phyloP scores from a whole-genome alignment of 352 stramenopile species.

The Lagenidium sp. region DNA sequence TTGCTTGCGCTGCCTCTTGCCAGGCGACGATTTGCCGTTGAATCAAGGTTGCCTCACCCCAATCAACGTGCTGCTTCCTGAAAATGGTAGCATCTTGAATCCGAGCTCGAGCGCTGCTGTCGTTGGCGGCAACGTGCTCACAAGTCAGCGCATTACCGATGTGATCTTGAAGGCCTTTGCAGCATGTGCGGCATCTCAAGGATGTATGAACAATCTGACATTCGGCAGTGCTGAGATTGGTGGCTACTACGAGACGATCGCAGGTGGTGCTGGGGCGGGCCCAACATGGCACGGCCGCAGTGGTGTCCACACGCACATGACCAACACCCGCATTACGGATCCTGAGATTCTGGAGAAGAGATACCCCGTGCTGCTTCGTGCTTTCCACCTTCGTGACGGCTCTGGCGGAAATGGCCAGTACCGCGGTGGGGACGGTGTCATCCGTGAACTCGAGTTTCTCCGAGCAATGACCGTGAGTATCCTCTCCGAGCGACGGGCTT shows the following conservation, averaged over 20 bases:
- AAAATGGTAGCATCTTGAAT: constrained; percentile 91
- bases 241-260: constrained; percentile 99
- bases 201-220: constrained; percentile 99
- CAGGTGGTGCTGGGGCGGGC: constrained; percentile 94
- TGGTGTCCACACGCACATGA: constrained; percentile 99
- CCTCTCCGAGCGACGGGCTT: constrained; percentile 92
- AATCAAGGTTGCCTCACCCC: constrained; percentile 96
- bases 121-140: constrained; percentile 98
- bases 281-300: constrained; percentile 94
- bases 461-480: constrained; percentile 95
- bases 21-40: constrained; percentile 92
- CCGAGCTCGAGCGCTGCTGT: constrained; percentile 93
- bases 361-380: constrained; percentile 86
- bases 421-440: constrained; percentile 92
- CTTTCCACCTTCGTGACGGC: constrained; percentile 74
- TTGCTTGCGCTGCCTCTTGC: constrained; percentile 94
- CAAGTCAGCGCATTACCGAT: constrained; percentile 97
- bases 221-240: constrained; percentile 94
- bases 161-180: constrained; percentile 96
- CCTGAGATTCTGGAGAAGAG: constrained; percentile 98
- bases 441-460: constrained; percentile 95
- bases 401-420: constrained; percentile 91
- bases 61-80: constrained; percentile 95
- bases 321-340: constrained; percentile 99
- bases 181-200: constrained; percentile 95